Base-by-base conservation (phyloP, 1,284 basidiomycete genomes). In the Tilletia indica region DNA sequence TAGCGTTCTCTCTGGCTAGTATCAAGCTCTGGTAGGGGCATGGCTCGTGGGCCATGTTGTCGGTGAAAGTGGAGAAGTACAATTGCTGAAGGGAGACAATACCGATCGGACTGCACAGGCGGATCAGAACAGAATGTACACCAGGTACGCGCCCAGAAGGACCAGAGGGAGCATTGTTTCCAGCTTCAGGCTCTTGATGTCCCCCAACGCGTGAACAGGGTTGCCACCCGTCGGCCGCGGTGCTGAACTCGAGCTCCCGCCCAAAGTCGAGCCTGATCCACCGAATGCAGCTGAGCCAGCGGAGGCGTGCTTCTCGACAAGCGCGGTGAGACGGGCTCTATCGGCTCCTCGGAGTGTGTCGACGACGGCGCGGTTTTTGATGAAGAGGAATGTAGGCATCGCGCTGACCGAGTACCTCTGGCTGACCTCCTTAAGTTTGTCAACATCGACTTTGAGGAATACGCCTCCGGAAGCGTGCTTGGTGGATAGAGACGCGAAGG, bases 361-460 rank as follows among this genome's bases (percentile, higher is more conserved):
- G 36, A 75, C n/a, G 21, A 71, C 68, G 4, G 16, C n/a, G 25
- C 54, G 51, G 63, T 71, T 71, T 58, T 69, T 71, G 69, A 75
- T 56, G 64, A 75, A 75, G 25, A 73, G 4, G 49, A 75, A 75
- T 25, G 74, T 75, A 45, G 74, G 74, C 74, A 75, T 75, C 45
- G 74, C 74, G 19, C 64, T n/a, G 2, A 75, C 70, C 6, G 47
- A 39, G 36, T 73, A 73, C 14, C 56, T 39, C 39, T 70, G 72
- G 4, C 72, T 69, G 19, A 73, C 51, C n/a, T 42, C 45, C 21
- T 34, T 25, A 25, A 58, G 36, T 16, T 45, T 25, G 67, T 75
- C 74, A 38, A 73, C 72, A 45, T 75, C 74, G 2, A 75, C 74
- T 47, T 73, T 73, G 58, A 75, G 72, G 63, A 75, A 75, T 42